phyloP scores from a whole-genome alignment of 805 yeast species.

The Wickerhamomyces ciferrii region DNA sequence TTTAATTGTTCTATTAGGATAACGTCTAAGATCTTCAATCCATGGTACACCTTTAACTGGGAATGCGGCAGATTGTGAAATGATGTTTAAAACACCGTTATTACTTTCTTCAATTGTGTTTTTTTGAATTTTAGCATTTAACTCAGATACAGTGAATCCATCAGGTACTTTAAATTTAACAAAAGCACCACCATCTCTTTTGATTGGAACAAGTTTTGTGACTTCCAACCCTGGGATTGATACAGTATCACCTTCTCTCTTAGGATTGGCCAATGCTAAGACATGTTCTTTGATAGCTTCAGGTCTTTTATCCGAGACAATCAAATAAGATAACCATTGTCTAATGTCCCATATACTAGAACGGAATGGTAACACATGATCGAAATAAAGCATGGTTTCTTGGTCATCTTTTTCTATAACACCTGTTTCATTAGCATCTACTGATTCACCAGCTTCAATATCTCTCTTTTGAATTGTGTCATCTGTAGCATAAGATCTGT shows the following conservation, averaged over 20 bases:
- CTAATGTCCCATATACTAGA: constrained; percentile 40
- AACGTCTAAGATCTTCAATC: constrained; percentile 88
- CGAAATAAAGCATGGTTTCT: constrained; percentile 52
- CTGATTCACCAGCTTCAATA: constrained; percentile 49
- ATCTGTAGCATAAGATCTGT: background rate
- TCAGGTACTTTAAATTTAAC: constrained; percentile 67
- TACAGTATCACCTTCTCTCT: constrained; percentile 15
- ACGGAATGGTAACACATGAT: constrained; percentile 43
- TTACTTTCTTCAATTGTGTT: constrained; percentile 38
- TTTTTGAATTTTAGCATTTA: constrained; percentile 44
- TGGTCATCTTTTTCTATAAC: constrained; percentile 43
- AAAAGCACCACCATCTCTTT: constrained; percentile 92
- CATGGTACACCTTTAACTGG: constrained; percentile 92
- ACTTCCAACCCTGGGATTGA: constrained; percentile 41
- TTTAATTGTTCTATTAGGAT: constrained; percentile 58
- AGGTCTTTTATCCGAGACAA: constrained; percentile 28
- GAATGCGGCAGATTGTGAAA: constrained; percentile 50
- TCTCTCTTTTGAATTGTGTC: constrained; percentile 37
- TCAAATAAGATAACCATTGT: constrained; percentile 35
- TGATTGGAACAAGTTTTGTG: constrained; percentile 60
- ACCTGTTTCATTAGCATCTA: constrained; percentile 51
- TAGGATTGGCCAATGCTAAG: constrained; percentile 32
- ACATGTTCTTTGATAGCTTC: constrained; percentile 36
- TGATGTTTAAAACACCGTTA: constrained; percentile 30
- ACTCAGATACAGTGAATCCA: constrained; percentile 40